Evolutionary conservation across 768 basidiomycete genomes (phyloP), one percentile per base, ranked within the genome.

Genomic region (Leucosporidium scottii): DNA sequence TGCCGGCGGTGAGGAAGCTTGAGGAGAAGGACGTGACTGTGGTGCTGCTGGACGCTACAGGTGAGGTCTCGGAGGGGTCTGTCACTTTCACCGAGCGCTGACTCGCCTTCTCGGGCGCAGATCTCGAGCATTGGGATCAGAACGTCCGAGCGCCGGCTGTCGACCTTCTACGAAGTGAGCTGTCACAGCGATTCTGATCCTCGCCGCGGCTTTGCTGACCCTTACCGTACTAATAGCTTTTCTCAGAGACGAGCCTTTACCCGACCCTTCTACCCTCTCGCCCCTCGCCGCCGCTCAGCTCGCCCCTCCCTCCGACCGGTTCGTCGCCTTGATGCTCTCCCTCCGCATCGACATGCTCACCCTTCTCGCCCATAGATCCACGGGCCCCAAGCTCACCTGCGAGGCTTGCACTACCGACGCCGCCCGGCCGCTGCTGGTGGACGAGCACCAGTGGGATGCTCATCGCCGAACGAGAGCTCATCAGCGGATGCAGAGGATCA

Each of bases 1-100:
- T 96, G 47, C 93, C 93, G 25, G 79, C 77, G 13, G 66, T 66
- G 28, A 23, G 64, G 23, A 44, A 31, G 27, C 28, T 61, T 1
- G 28, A 59, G 30, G 71, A 72, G 36, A 74, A 72, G 34, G 77
- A 74, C 1, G 74, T 77, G 17, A 67, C 72, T n/a, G 79, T 80
- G 10, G 81, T 74, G 68, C 81, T 76, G 71, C 79, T 75, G 79
- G 86, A 87, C 76, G 77, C 72, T 0, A 59, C 72, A 1, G 67
- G 71, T 69, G n/a, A 27, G 55, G n/a, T n/a, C 1, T 25, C 28
- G 3, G 27, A 3, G 12, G 6, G 2, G 1, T 18, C 1, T 0
- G 20, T n/a, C 7, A 13, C 23, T 23, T 1, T n/a, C 30, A 54
- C 21, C 30, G 18, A 4, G 13, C 15, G 30, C 31, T 39, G 30